Conservation (phyloP, 495 filamentous ascomycete genomes). For the Trichoderma orchidacearum region DNA sequence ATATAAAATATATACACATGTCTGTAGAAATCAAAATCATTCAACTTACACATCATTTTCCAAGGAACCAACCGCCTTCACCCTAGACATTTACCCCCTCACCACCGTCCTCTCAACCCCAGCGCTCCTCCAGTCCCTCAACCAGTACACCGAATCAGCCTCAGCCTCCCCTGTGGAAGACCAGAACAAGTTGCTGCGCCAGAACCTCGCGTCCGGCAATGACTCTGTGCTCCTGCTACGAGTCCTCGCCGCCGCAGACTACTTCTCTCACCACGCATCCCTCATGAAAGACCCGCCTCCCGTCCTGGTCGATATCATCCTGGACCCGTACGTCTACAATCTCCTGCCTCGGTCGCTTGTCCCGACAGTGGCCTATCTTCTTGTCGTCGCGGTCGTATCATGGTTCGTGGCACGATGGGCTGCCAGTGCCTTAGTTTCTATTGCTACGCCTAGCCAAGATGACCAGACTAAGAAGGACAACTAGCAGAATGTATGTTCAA, state of each 20-base stretch:
- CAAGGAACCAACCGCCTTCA: constrained; percentile 82
- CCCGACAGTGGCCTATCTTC: constrained; percentile 48
- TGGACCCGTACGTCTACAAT: constrained; percentile 73
- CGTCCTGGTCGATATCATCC: constrained; percentile 73
- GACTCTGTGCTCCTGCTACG: constrained; percentile 68
- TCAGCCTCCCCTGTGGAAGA: constrained; percentile 12
- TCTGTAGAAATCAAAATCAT: not conserved
- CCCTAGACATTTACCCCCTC: constrained; percentile 48
- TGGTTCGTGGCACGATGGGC: constrained; percentile 28
- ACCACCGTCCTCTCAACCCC: constrained; percentile 42
- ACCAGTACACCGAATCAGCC: constrained; percentile 42
- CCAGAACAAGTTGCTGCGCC: too few species aligned
- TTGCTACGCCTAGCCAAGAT: not conserved
- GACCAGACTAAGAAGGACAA: not conserved
- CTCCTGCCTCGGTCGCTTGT: constrained; percentile 56
- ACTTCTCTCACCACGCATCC: constrained; percentile 55
- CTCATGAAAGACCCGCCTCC: constrained; percentile 66
- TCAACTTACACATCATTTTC: constrained; percentile 4
- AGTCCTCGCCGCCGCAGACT: constrained; percentile 66
- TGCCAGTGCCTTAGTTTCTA: constrained; percentile 2
- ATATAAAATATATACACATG: not conserved
- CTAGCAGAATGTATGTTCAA: too few species aligned
- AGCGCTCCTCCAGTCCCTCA: constrained; percentile 48
- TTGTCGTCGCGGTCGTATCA: constrained; percentile 37
- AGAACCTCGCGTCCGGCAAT: too few species aligned